Base-by-base conservation (phyloP, 257 asterid genomes). In the Ocimum tenuiflorum region DNA sequence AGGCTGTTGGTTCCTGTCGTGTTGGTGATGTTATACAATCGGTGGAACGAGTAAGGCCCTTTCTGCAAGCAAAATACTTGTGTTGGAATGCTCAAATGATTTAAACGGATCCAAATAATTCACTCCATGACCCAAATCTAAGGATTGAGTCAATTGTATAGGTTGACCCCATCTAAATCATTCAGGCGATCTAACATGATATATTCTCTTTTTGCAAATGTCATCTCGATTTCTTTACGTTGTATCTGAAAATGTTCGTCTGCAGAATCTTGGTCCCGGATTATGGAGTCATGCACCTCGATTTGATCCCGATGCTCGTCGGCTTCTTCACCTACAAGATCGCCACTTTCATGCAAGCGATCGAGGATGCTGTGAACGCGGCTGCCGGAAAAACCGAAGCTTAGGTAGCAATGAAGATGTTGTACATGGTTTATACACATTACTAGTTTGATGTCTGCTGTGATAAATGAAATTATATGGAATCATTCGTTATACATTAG, bases 261-360 rank as follows among this genome's bases (percentile, higher is more conserved):
- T 0, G 12, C 83, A 91, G 98, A 83, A 89, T 89, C 70, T 56
- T 91, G 53, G 95, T 84, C 33, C 96, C 94, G 9, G 91, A 91
- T 0, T 85, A 91, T 67, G 98, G 98, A 67, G 69, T 89, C 15
- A 59, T 91, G 79, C 91, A 79, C 67, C 95, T 89, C 15, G 85
- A 87, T 29, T 72, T 91, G 86, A 91, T 91, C 39, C 96, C 96
- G 11, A 87, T 89, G 89, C 84, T 91, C 5, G 91, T 89, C 38
- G 98, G 98, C 61, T 87, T 91, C 71, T 89, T 91, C 81, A 91
- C 96, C 6, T 91, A 89, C 85, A 89, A 91, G 92, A 87, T 89
- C 66, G 95, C 91, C 19, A 84, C 96, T 60, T 89, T 91, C 72
- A 67, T 55, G 65, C 92, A 74, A 82, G 92, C 89, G 13, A 77